These are phyloP conservation scores for Cryptosporidium ubiquitum DNA, from an alignment of 169 alveolate genomes.

Conservation along the genomic window DNA sequence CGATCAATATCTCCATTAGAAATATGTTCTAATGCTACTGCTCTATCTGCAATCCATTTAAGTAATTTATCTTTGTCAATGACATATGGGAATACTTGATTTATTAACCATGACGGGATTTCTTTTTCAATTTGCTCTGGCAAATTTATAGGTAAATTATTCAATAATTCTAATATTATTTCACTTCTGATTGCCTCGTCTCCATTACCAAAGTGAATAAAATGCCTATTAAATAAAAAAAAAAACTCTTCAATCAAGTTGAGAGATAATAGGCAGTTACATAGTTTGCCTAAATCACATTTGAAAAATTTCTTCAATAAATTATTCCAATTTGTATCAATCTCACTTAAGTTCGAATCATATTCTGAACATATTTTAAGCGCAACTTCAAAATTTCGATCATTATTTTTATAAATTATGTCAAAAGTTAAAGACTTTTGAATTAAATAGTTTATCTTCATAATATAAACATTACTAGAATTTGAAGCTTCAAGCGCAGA, in stretches of 20 bases:
- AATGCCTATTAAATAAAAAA: conserved; percentile 40
- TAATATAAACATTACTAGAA: background rate
- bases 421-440: conserved; percentile 51
- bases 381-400: background rate
- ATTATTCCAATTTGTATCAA: conserved; percentile 15
- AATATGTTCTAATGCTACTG: conserved; percentile 38
- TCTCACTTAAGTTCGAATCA: background rate
- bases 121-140: conserved; percentile 52
- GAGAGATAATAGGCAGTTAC: conserved; percentile 34
- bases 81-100: conserved; percentile 60
- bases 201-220: conserved; percentile 22
- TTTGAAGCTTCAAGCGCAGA: conserved; percentile 2
- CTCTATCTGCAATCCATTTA: conserved; percentile 66
- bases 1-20: conserved; percentile 52
- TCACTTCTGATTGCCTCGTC: conserved; percentile 33
- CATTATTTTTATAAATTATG: background rate
- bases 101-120: conserved; percentile 51
- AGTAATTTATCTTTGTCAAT: conserved; percentile 23
- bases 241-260: conserved; percentile 52
- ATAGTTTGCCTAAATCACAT: conserved; percentile 28
- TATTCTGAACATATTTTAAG: conserved; percentile 1
- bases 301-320: conserved; percentile 6
- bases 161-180: conserved; percentile 13
- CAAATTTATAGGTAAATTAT: conserved; percentile 30
- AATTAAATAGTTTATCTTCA: background rate